Evolutionary conservation across 2,329 filamentous ascomycete genomes (phyloP).

Genomic region (Ophiostoma pallidulum): DNA sequence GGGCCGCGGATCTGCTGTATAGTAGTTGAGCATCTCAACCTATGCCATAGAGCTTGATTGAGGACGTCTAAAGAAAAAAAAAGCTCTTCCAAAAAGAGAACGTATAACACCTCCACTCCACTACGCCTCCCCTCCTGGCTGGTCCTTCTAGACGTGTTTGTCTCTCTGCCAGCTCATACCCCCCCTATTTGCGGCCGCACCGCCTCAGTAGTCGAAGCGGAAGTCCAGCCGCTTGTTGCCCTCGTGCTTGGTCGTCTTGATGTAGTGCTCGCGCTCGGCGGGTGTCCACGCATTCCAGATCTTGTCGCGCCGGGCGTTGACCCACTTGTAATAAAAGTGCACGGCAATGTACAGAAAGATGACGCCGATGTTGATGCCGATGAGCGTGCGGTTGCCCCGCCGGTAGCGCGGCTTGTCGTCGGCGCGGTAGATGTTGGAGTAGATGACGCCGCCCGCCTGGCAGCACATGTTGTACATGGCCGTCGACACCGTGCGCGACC

Average conservation of each 20-base stretch:
- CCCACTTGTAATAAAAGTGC: conserved; percentile 22
- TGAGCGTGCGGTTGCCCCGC: conserved; percentile 44
- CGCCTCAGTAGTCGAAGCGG: conserved; percentile 21
- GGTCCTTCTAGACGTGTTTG: background rate
- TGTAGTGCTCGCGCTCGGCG: conserved; percentile 21
- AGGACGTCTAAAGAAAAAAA: too few relatives aligned
- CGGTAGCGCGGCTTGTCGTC: conserved; percentile 38
- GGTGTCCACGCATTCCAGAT: conserved; percentile 24
- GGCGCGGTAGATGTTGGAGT: conserved; percentile 31
- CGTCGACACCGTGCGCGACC: conserved; percentile 51
- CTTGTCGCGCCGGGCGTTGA: conserved; percentile 22
- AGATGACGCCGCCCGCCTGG: conserved; percentile 33
- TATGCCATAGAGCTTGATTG: too few relatives aligned
- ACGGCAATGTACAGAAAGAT: conserved; percentile 35
- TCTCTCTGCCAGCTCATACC: background rate
- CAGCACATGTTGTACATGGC: conserved; percentile 52
- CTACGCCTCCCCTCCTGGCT: too few relatives aligned
- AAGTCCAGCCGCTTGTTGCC: conserved; percentile 26
- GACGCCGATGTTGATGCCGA: conserved; percentile 37
- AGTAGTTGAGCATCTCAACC: too few relatives aligned
- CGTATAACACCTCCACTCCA: too few relatives aligned
- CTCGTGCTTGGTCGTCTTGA: conserved; percentile 22
- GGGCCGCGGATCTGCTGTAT: too few relatives aligned
- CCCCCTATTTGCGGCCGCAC: background rate
- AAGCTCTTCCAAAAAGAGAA: too few relatives aligned